phyloP scores from a whole-genome alignment of 129 eudicot genomes.

The Centrapalus pauciflorus region DNA sequence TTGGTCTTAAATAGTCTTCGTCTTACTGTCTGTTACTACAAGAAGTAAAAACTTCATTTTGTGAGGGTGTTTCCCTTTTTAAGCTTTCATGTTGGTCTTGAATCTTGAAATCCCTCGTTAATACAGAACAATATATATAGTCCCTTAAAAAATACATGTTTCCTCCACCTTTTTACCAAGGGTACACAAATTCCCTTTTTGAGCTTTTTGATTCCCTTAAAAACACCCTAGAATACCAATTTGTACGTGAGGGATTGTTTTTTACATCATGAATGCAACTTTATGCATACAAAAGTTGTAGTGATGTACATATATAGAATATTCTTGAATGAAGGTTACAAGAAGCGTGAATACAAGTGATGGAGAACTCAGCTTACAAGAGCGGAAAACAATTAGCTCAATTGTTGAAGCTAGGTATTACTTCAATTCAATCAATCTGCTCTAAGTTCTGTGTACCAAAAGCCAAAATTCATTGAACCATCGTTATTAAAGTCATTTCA shows the following conservation, averaged over 20 bases:
- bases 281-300: neutral
- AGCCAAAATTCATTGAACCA: neutral
- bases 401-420: conserved; percentile 70
- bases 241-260: too few species aligned
- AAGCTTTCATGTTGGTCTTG: too few species aligned
- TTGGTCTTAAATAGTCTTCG: conserved; percentile 11
- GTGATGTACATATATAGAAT: conserved; percentile 5
- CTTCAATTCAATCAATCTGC: neutral
- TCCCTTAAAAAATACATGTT: too few species aligned
- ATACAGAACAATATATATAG: too few species aligned
- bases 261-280: neutral
- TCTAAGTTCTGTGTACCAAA: neutral
- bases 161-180: too few species aligned
- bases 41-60: neutral
- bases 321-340: conserved; percentile 50
- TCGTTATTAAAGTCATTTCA: too few species aligned
- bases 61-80: neutral
- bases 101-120: neutral
- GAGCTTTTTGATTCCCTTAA: too few species aligned
- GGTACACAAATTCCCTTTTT: too few species aligned
- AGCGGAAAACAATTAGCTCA: conserved; percentile 53
- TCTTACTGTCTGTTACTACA: conserved; percentile 12
- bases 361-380: conserved; percentile 57
- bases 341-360: conserved; percentile 50
- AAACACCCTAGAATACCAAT: too few species aligned